Conservation (phyloP, 1,284 basidiomycete genomes). For the Sanghuangporus weigelae region DNA sequence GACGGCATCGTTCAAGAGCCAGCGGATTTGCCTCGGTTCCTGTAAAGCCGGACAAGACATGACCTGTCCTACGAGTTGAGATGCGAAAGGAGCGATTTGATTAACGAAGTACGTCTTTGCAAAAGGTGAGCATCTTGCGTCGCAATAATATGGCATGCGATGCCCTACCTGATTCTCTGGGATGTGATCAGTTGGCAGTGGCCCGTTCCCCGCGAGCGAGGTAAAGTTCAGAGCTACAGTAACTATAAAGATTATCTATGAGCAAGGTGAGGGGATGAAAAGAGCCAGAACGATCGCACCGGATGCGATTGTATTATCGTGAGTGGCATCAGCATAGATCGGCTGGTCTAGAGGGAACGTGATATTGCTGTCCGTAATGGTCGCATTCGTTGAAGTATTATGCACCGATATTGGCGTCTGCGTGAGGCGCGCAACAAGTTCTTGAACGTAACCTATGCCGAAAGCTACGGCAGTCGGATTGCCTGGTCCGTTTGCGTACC, state of each 20-base stretch:
- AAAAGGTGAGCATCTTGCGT: not conserved
- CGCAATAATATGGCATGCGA: not conserved
- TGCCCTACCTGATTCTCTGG: conserved; percentile 42
- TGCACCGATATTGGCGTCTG: conserved; percentile 52
- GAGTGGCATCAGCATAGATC: conserved; percentile 79
- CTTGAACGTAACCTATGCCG: conserved; percentile 80
- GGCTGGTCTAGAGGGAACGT: conserved; percentile 72
- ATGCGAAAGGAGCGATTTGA: conserved; percentile 48
- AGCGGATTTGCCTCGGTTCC: conserved; percentile 42
- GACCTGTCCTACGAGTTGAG: conserved; percentile 57
- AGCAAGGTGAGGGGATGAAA: not conserved
- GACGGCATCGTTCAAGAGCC: conserved; percentile 53
- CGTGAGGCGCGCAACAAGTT: conserved; percentile 74
- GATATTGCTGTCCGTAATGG: conserved; percentile 54
- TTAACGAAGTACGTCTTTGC: conserved; percentile 40
- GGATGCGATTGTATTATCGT: conserved; percentile 49
- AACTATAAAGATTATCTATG: conserved; percentile 31
- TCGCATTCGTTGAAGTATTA: conserved; percentile 71
- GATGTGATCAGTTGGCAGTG: conserved; percentile 53
- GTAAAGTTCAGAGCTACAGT: conserved; percentile 59
- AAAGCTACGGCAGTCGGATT: conserved; percentile 44
- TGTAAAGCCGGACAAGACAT: conserved; percentile 40
- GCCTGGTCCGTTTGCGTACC: conserved; percentile 63
- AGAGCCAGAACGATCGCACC: conserved; percentile 26
- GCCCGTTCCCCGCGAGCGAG: conserved; percentile 46